Conservation (phyloP, 2,329 filamentous ascomycete genomes). For the Aspergillus fischeri region DNA sequence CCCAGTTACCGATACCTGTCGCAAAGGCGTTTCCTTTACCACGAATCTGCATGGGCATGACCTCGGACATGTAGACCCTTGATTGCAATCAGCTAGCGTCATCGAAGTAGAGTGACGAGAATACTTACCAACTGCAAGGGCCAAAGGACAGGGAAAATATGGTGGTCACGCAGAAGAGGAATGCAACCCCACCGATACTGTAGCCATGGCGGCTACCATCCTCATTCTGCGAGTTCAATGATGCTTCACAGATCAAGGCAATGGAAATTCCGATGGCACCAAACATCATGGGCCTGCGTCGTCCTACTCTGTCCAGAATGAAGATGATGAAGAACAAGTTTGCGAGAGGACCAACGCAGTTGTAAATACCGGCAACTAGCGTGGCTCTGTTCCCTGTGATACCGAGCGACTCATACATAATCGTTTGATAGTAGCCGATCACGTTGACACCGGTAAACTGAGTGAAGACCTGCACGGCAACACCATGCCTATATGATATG, state of each 20-base stretch:
- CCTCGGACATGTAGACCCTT: constrained; percentile 64
- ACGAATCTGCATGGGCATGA: constrained; percentile 64
- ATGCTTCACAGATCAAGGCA: constrained; percentile 57
- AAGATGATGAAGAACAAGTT: constrained; percentile 52
- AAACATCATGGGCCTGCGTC: constrained; percentile 51
- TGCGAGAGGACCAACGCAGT: constrained; percentile 49
- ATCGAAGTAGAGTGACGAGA: too few species aligned
- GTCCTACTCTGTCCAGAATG: constrained; percentile 52
- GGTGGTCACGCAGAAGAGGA: constrained; percentile 60
- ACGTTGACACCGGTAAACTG: constrained; percentile 49
- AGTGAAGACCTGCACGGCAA: constrained; percentile 61
- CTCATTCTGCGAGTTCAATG: constrained; percentile 51
- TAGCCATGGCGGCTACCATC: constrained; percentile 42
- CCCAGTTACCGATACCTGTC: constrained; percentile 57
- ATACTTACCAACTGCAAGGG: constrained; percentile 35
- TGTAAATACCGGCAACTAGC: constrained; percentile 59
- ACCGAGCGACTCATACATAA: constrained; percentile 45
- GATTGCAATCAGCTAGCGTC: constrained; percentile 9
- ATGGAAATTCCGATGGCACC: constrained; percentile 53
- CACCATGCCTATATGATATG: constrained; percentile 45
- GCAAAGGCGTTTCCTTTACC: constrained; percentile 56
- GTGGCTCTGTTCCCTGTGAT: constrained; percentile 52
- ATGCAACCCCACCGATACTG: constrained; percentile 60
- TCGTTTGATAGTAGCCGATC: constrained; percentile 41
- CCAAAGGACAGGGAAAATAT: constrained; percentile 60